Base-by-base conservation (phyloP, 495 filamentous ascomycete species). In the Chaetomidium leptoderma region DNA sequence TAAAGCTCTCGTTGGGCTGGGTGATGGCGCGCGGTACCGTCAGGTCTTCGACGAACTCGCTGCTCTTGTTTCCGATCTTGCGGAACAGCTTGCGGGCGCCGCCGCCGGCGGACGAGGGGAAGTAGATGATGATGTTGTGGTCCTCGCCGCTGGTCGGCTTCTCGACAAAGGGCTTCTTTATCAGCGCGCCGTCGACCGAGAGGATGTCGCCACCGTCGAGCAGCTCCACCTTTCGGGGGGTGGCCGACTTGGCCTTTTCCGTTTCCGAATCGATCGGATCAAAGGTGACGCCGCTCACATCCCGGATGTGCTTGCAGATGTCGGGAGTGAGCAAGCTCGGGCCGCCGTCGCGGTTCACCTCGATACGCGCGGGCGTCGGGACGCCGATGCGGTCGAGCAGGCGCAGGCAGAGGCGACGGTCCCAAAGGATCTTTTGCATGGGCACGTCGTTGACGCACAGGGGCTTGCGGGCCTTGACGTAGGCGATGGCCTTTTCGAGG, bases 341-440 rank as follows among this genome's bases (percentile, higher is more conserved):
- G 17, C 93, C 93, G 35, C 95, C 95, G 71, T 99, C 93, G 26
- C 93, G 84, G 65, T 88, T 97, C 35, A 99, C 88, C 67, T 97
- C 92, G n/a, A 99, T 64, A 49, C 95, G 81, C 62, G 85, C 85
- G 2, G 95, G 93, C 0, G 91, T 96, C 3, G 89, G 86, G 2
- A 99, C 91, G 46, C 86, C 81, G 69, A 97, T 90, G 46, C 85
- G 82, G 69, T 97, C 93, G 48, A 99, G 74, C 32, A 99, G 87
- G 37, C 78, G 82, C 44, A 99, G 76, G 58, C 93, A 97, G 17
- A 97, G 76, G 40, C 93, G 85, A 27, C 93, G 84, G 72, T 99
- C 93, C 93, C 93, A 99, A 19, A 99, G 75, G 17, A 99, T 85
- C 75, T 93, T 95, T 71, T 99, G 93, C 93, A 99, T 97, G 3